Evolutionary conservation across 768 basidiomycete species (phyloP).

Genomic region (Hydnomerulius pinastri): DNA sequence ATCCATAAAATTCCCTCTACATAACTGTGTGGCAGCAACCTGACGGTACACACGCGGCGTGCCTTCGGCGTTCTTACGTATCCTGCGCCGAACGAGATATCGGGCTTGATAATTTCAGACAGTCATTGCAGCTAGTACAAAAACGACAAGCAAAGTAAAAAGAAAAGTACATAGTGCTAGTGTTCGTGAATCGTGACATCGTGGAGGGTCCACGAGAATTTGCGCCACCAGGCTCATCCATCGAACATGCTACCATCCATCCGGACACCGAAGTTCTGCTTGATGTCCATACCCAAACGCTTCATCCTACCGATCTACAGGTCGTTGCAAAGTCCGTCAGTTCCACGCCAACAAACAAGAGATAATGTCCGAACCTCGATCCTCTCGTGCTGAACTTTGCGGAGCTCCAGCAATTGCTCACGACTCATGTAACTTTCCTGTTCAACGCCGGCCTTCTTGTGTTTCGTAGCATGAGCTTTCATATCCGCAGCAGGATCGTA

Average conservation of each 20-base stretch:
- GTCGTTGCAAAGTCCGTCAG: neutral
- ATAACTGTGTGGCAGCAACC: neutral
- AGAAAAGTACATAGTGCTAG: neutral
- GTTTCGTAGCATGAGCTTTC: slow-evolving; percentile 67
- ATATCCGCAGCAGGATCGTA: slow-evolving; percentile 89
- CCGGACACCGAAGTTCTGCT: slow-evolving; percentile 80
- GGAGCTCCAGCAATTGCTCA: slow-evolving; percentile 79
- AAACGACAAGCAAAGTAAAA: neutral
- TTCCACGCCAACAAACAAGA: neutral
- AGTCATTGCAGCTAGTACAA: neutral
- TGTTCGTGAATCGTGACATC: neutral
- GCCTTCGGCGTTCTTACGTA: too few relatives aligned
- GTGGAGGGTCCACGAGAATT: neutral
- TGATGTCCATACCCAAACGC: slow-evolving; percentile 84
- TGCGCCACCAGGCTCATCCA: slow-evolving; percentile 21
- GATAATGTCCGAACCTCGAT: slow-evolving; percentile 56
- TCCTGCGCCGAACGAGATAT: too few relatives aligned
- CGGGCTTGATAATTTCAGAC: neutral
- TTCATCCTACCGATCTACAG: slow-evolving; percentile 79
- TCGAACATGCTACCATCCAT: slow-evolving; percentile 78
- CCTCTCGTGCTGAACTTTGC: slow-evolving; percentile 84
- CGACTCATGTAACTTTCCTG: slow-evolving; percentile 74
- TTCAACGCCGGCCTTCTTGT: slow-evolving; percentile 69
- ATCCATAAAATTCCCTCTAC: neutral
- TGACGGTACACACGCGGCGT: neutral